Conservation (phyloP, 192 early-diverging fungal species). For the Podila epicladia region DNA sequence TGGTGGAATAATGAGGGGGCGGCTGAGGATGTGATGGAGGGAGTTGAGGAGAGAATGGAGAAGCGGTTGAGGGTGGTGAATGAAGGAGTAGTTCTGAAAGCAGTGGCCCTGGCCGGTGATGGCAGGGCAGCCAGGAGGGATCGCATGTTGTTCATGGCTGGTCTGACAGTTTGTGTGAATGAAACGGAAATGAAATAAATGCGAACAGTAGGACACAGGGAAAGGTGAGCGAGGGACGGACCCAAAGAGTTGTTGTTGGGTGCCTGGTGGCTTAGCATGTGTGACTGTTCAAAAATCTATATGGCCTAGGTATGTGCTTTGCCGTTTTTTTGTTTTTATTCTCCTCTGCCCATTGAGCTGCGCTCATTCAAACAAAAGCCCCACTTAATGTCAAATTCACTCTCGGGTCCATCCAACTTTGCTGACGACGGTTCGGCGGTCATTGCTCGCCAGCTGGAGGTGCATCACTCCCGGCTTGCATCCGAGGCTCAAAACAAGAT, state of each 20-base stretch:
- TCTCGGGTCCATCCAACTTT: slow-evolving; percentile 67
- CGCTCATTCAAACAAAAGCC: background rate
- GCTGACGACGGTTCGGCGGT: slow-evolving; percentile 75
- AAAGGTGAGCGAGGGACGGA: too few species aligned
- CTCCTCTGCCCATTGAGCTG: background rate
- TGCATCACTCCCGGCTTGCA: slow-evolving; percentile 23
- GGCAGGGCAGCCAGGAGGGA: slow-evolving; percentile 50
- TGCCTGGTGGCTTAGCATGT: background rate
- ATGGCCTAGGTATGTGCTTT: background rate
- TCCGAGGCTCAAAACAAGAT: slow-evolving; percentile 52
- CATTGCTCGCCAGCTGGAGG: slow-evolving; percentile 64
- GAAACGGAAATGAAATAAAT: background rate
- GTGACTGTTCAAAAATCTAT: background rate
- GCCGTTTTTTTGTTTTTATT: background rate
- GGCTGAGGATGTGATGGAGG: slow-evolving; percentile 18
- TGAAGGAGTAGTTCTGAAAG: slow-evolving; percentile 20
- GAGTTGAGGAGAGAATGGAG: slow-evolving; percentile 8
- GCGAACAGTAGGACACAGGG: too few species aligned
- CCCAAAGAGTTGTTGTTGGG: slow-evolving; percentile 20
- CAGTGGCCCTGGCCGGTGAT: slow-evolving; percentile 11
- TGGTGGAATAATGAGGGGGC: background rate
- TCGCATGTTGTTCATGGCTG: slow-evolving; percentile 43
- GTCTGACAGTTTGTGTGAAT: background rate
- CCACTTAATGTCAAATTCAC: slow-evolving; percentile 34
- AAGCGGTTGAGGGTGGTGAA: slow-evolving; percentile 2